Conservation (phyloP, 495 filamentous ascomycete species). For the Lindgomyces ingoldianus region DNA sequence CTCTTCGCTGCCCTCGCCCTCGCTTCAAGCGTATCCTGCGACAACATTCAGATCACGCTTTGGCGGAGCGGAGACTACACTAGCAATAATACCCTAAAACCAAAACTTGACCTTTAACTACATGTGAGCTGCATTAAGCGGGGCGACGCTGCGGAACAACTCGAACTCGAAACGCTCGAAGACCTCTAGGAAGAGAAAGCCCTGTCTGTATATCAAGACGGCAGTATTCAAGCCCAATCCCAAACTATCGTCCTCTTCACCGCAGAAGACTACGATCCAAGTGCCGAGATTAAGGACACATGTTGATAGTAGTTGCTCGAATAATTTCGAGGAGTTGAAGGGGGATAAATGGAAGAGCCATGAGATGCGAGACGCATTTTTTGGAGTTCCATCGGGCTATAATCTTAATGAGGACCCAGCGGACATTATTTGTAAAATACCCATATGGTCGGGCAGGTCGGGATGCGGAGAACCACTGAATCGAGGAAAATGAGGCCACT, state of each 20-base stretch:
- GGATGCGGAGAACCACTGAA: neutral
- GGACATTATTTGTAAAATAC: neutral
- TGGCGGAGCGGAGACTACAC: constrained; percentile 9
- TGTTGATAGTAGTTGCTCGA: constrained; percentile 16
- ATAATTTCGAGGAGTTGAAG: constrained; percentile 6
- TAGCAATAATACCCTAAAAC: constrained; percentile 3
- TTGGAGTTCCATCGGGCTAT: neutral
- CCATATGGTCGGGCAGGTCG: neutral
- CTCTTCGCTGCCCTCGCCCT: neutral
- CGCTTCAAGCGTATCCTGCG: neutral
- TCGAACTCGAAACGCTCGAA: constrained; percentile 8
- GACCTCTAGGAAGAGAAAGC: neutral
- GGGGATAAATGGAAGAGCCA: constrained; percentile 18
- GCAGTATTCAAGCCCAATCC: constrained; percentile 5
- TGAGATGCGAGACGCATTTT: constrained; percentile 19
- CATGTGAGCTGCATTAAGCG: constrained; percentile 15
- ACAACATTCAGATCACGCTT: constrained; percentile 5
- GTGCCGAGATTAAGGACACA: constrained; percentile 15
- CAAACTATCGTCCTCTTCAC: constrained; percentile 23
- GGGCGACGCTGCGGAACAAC: constrained; percentile 11
- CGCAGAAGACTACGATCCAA: constrained; percentile 12
- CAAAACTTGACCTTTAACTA: constrained; percentile 3
- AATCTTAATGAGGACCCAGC: constrained; percentile 2
- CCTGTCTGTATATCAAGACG: constrained; percentile 6
- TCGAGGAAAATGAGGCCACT: no score